A percentile compares a stretch with the other conserved stretches of the same genome.
phyloP scores from a whole-genome alignment of 2,329 filamentous ascomycete species.

The Mycocentrospora acerina region DNA sequence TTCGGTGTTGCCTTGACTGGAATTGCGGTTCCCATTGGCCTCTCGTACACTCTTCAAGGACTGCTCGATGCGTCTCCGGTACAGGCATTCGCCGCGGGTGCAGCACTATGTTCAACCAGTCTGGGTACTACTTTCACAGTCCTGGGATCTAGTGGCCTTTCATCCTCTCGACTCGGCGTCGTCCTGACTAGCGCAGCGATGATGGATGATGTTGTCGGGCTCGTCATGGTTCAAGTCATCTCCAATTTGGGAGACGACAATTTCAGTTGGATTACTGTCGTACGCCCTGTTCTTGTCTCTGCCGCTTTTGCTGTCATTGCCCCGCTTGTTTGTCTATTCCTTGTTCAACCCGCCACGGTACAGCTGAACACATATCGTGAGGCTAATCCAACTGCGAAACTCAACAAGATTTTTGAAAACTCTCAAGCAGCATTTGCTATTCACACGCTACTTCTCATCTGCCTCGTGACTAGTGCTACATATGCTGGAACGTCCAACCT shows the following conservation, averaged over 20 bases:
- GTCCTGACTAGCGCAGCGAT: slow-evolving; percentile 74
- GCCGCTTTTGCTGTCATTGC: slow-evolving; percentile 54
- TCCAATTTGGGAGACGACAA: slow-evolving; percentile 58
- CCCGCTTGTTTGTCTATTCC: slow-evolving; percentile 51
- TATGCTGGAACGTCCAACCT: slow-evolving; percentile 66
- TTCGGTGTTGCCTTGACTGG: slow-evolving; percentile 65
- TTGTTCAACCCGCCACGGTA: slow-evolving; percentile 47
- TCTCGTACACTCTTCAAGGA: slow-evolving; percentile 62
- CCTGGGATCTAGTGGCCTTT: slow-evolving; percentile 61
- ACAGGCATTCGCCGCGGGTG: slow-evolving; percentile 71
- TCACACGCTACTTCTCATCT: slow-evolving; percentile 55
- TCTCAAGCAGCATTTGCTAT: slow-evolving; percentile 46
- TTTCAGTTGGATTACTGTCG: slow-evolving; percentile 46
- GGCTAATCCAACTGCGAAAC: slow-evolving; percentile 11
- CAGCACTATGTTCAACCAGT: slow-evolving; percentile 72
- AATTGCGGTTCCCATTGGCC: slow-evolving; percentile 62
- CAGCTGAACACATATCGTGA: slow-evolving; percentile 37
- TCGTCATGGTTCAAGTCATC: slow-evolving; percentile 77
- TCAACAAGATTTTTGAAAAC: slow-evolving; percentile 28
- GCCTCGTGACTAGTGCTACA: slow-evolving; percentile 52
- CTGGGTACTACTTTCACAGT: slow-evolving; percentile 71
- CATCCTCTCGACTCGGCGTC: slow-evolving; percentile 57
- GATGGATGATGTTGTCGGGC: slow-evolving; percentile 77
- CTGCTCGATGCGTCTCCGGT: slow-evolving; percentile 55
- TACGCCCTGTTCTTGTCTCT: slow-evolving; percentile 56